A percentile compares a stretch with the other conserved stretches of the same genome.
Conservation (phyloP, 805 yeast genomes). For the Lachancea dasiensis region DNA sequence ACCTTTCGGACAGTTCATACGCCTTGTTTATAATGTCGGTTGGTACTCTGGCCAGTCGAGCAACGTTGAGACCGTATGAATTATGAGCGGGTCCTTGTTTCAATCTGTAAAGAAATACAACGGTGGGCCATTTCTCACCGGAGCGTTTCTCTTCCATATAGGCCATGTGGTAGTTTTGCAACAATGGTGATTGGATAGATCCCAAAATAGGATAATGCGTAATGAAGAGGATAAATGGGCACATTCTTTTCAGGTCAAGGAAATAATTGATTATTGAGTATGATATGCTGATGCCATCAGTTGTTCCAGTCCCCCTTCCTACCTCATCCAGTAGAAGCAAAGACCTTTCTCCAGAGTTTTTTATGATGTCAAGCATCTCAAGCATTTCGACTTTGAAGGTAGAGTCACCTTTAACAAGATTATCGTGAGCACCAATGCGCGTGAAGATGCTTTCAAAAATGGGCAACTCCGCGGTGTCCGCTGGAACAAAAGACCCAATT, state of each 20-base stretch:
- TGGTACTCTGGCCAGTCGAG: conserved; percentile 64
- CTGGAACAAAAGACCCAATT: conserved; percentile 72
- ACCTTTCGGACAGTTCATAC: conserved; percentile 23
- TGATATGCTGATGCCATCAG: conserved; percentile 81
- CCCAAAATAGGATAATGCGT: conserved; percentile 77
- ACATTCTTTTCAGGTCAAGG: conserved; percentile 29
- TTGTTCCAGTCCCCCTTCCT: conserved; percentile 85
- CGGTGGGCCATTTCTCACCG: conserved; percentile 35
- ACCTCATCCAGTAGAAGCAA: conserved; percentile 88
- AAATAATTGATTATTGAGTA: conserved; percentile 62
- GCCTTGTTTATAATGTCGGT: conserved; percentile 42
- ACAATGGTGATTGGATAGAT: conserved; percentile 39
- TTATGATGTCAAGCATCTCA: conserved; percentile 83
- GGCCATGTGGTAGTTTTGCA: conserved; percentile 69
- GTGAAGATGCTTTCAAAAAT: conserved; percentile 55
- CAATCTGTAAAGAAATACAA: conserved; percentile 49
- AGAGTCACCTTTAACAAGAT: conserved; percentile 66
- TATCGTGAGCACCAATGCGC: conserved; percentile 81
- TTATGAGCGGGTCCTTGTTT: conserved; percentile 47
- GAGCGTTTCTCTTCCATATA: conserved; percentile 39
- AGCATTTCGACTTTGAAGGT: conserved; percentile 96
- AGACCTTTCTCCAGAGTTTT: conserved; percentile 71
- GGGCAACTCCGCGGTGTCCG: conserved; percentile 53
- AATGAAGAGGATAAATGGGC: conserved; percentile 65
- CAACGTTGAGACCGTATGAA: conserved; percentile 84